These are phyloP conservation scores for Podospora pseudopauciseta DNA, from an alignment of 495 filamentous ascomycete species.

Conservation along the genomic window DNA sequence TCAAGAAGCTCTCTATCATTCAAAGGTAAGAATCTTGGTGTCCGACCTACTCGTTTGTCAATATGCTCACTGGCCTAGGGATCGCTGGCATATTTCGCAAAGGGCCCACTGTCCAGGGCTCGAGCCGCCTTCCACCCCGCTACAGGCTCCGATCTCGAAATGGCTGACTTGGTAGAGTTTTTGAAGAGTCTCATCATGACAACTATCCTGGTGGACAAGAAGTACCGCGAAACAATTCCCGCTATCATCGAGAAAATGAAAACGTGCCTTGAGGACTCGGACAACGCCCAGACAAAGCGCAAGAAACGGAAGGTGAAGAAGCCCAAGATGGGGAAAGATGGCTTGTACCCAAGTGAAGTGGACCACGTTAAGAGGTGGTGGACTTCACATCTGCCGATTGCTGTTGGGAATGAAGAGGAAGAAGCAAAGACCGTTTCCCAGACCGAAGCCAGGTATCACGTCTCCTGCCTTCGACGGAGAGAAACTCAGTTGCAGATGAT, in stretches of 20 bases:
- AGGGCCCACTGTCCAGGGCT: conserved; percentile 87
- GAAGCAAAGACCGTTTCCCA: conserved; percentile 32
- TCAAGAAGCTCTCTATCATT: conserved; percentile 82
- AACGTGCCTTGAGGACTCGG: conserved; percentile 53
- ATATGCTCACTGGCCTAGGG: conserved; percentile 51
- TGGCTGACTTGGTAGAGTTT: conserved; percentile 60
- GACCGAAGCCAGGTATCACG: conserved; percentile 51
- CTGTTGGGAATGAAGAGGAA: conserved; percentile 28
- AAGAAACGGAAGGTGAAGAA: conserved; percentile 64
- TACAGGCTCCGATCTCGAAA: conserved; percentile 49
- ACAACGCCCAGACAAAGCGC: conserved; percentile 49
- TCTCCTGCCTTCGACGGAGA: conserved; percentile 63
- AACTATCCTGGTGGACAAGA: conserved; percentile 76
- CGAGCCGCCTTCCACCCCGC: conserved; percentile 68
- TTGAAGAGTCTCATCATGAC: conserved; percentile 68
- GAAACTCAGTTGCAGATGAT: conserved; percentile 91
- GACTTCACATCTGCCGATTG: conserved; percentile 47
- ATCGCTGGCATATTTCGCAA: conserved; percentile 93
- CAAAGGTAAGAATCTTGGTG: conserved; percentile 55
- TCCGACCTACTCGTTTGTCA: background rate
- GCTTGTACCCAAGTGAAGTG: conserved; percentile 72
- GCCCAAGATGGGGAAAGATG: conserved; percentile 70
- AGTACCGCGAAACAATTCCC: conserved; percentile 76
- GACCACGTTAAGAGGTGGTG: conserved; percentile 79
- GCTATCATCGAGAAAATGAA: conserved; percentile 62